Percentiles rank a stretch among this genome's conserved stretches.
Conservation (phyloP, 441 rosid genomes). For the Eugenia klotzschiana region DNA sequence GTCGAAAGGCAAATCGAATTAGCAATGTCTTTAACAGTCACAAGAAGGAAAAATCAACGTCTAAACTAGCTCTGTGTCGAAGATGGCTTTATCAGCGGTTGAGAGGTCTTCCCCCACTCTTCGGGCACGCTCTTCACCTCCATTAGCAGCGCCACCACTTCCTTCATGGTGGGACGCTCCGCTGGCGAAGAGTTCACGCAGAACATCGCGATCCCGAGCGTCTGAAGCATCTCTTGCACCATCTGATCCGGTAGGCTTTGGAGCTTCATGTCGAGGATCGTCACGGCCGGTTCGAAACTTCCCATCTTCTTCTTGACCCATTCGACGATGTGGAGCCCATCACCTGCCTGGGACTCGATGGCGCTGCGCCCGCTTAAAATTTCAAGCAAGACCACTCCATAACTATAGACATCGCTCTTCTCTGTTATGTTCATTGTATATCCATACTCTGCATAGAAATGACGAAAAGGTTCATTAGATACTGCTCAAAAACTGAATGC, state of each 20-base stretch:
- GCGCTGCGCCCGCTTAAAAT: constrained; percentile 81
- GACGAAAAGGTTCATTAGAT: not conserved
- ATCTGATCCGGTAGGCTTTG: constrained; percentile 78
- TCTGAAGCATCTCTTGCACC: constrained; percentile 91
- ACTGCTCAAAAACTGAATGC: not conserved
- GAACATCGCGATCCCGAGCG: constrained; percentile 83
- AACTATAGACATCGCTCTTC: constrained; percentile 90
- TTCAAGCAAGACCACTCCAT: constrained; percentile 76
- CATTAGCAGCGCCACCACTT: constrained; percentile 73
- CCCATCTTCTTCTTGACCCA: constrained; percentile 96
- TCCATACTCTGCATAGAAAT: constrained; percentile 62
- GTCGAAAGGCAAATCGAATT: constrained; percentile 6
- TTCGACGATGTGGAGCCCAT: constrained; percentile 75
- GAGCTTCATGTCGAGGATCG: constrained; percentile 62
- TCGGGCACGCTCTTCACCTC: constrained; percentile 87
- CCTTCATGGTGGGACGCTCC: constrained; percentile 89
- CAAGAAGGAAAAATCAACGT: not conserved
- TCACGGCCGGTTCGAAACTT: constrained; percentile 68
- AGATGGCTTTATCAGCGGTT: constrained; percentile 76
- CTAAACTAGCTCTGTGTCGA: constrained; percentile 29
- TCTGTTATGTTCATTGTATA: constrained; percentile 90
- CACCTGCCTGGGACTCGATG: constrained; percentile 50
- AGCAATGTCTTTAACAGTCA: not conserved
- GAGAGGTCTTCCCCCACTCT: constrained; percentile 84
- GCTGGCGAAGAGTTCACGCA: constrained; percentile 80